Conservation (phyloP, 225 moss, liverwort and hornwort species). For the Physcomitrium patens region DNA sequence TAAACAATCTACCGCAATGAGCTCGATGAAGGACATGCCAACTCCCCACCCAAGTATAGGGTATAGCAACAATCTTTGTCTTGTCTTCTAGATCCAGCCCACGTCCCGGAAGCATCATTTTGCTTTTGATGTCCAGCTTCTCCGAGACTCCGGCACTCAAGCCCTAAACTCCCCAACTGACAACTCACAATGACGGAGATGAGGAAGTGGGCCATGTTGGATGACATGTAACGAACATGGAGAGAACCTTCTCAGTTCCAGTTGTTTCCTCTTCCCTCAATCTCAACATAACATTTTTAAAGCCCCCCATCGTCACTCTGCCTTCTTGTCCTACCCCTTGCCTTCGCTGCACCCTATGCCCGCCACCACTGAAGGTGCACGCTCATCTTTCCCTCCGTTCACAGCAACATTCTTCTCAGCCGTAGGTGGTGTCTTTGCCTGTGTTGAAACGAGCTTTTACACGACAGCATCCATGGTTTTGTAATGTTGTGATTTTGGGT, state of each 20-base stretch:
- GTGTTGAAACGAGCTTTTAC: not conserved
- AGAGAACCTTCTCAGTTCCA: no score
- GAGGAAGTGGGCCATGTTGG: no score
- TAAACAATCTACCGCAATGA: not conserved
- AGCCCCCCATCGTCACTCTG: slow-evolving; percentile 20
- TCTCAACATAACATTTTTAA: not conserved
- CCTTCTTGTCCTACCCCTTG: slow-evolving; percentile 10
- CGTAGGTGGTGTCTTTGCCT: not conserved
- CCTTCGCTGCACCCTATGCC: not conserved
- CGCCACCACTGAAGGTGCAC: not conserved
- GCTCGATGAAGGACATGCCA: slow-evolving; percentile 2
- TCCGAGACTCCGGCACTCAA: not conserved
- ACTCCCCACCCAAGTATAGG: no score
- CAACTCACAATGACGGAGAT: no score
- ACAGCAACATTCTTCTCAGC: no score
- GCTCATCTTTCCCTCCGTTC: not conserved
- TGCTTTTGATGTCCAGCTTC: not conserved
- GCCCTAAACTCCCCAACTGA: slow-evolving; percentile 41
- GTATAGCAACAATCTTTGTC: no score
- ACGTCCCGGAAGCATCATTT: not conserved
- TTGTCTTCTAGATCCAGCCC: not conserved
- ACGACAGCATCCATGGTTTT: not conserved
- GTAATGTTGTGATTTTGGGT: no score
- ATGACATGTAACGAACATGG: no score
- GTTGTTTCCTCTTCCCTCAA: not conserved